Conservation (phyloP, 1,284 basidiomycete genomes). For the Ceratobasidium sp. region DNA sequence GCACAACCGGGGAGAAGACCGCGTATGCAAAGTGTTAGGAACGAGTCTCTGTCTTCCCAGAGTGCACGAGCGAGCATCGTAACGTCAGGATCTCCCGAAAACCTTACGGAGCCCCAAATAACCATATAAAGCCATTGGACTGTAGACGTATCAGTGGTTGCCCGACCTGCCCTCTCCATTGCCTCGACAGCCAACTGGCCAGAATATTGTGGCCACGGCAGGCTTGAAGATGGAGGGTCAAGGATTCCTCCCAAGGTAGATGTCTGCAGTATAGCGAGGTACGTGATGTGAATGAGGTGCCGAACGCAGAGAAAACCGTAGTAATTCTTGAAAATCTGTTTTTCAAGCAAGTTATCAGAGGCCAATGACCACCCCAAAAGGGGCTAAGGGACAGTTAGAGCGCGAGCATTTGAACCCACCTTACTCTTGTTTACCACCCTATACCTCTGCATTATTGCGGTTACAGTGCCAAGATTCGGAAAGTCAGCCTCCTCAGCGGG, state of each 20-base stretch:
- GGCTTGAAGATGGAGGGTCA: not conserved
- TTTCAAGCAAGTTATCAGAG: not conserved
- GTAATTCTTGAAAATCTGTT: not conserved
- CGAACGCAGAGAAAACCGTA: constrained; percentile 20
- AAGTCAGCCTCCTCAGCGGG: not conserved
- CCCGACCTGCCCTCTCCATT: no score
- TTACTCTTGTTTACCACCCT: not conserved
- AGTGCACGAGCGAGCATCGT: not conserved
- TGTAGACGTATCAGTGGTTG: no score
- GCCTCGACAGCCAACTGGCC: no score
- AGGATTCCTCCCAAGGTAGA: not conserved
- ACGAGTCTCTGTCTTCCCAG: not conserved
- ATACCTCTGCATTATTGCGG: not conserved
- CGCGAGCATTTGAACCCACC: not conserved
- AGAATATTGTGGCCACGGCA: not conserved
- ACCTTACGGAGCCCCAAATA: no score
- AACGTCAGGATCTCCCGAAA: no score
- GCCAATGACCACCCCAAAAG: not conserved
- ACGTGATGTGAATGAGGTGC: constrained; percentile 1
- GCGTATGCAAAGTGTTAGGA: not conserved
- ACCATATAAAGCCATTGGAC: not conserved
- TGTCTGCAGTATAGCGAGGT: not conserved
- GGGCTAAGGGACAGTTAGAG: no score
- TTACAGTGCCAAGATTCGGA: not conserved
- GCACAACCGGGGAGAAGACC: constrained; percentile 20